Conservation (phyloP, 2,329 filamentous ascomycete genomes). For the Fusarium sp. region DNA sequence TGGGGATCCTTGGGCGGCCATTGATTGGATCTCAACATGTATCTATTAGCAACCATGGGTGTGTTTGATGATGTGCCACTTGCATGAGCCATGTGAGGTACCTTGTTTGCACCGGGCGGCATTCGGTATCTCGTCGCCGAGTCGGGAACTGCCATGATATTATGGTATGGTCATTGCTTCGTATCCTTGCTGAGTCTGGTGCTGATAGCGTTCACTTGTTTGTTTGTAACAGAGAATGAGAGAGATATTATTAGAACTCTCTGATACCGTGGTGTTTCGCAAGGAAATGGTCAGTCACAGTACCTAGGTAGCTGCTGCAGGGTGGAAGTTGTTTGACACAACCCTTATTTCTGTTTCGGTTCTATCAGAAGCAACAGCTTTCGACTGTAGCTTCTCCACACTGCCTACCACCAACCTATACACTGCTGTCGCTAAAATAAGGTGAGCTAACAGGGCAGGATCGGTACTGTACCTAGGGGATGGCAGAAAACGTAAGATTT, state of each 20-base stretch:
- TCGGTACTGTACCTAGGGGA: conserved; percentile 1
- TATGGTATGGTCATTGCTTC: conserved; percentile 1
- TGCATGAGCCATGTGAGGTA: conserved; percentile 14
- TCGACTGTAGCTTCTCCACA: conserved; percentile 28
- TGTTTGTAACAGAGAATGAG: not conserved
- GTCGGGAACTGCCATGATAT: conserved; percentile 23
- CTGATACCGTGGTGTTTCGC: conserved; percentile 12
- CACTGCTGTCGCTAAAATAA: conserved; percentile 34
- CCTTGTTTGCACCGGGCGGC: conserved; percentile 20
- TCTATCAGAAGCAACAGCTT: conserved; percentile 16
- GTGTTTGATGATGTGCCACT: conserved; percentile 28
- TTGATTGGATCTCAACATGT: conserved; percentile 41
- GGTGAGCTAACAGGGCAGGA: conserved; percentile 25
- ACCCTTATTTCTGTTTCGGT: conserved; percentile 12
- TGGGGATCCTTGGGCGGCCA: not conserved
- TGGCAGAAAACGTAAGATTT: no score
- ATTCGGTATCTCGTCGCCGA: conserved; percentile 39
- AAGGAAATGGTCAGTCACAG: not conserved
- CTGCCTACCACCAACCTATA: not conserved
- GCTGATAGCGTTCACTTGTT: not conserved
- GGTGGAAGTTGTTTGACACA: conserved; percentile 22
- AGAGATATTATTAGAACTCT: not conserved
- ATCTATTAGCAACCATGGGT: conserved; percentile 19
- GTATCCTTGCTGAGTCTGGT: conserved; percentile 14
- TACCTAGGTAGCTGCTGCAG: not conserved